A percentile compares a stretch with the other conserved stretches of the same genome.
Conservation (phyloP, 306 rosid genomes). For the Cyclanthera cordifolia region DNA sequence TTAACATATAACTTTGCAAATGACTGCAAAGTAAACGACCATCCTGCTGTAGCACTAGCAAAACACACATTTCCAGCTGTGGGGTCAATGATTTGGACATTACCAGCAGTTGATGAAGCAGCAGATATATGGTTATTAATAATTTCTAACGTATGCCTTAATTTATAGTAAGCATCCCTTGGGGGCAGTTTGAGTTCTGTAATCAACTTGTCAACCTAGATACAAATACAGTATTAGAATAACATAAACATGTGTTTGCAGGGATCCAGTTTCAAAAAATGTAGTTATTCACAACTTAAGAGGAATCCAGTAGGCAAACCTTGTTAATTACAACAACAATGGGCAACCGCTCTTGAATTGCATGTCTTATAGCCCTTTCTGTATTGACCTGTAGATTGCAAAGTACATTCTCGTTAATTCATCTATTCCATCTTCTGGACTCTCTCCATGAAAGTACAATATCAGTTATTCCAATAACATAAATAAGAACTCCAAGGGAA, state of each 20-base stretch:
- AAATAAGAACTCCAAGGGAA: background rate
- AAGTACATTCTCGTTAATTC: constrained; percentile 14
- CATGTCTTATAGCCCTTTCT: constrained; percentile 95
- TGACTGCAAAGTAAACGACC: constrained; percentile 92
- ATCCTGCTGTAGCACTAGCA: constrained; percentile 91
- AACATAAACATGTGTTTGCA: background rate
- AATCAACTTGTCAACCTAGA: constrained; percentile 85
- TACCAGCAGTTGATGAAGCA: constrained; percentile 79
- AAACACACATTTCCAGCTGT: constrained; percentile 92
- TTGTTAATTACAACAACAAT: constrained; percentile 88
- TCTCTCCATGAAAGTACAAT: background rate
- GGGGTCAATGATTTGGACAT: constrained; percentile 82
- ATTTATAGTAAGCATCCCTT: constrained; percentile 86
- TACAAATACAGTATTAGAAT: background rate
- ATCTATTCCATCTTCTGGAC: background rate
- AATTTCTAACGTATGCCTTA: constrained; percentile 85
- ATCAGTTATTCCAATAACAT: background rate
- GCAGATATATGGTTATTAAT: constrained; percentile 77
- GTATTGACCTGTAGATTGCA: constrained; percentile 63
- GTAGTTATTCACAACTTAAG: constrained; percentile 6
- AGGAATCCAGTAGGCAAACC: constrained; percentile 28
- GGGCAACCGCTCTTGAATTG: constrained; percentile 79
- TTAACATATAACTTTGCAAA: constrained; percentile 80
- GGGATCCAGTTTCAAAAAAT: background rate
- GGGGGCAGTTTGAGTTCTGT: constrained; percentile 94